These are phyloP conservation scores for Eucalyptus tenuipes DNA, from an alignment of 345 rosid species.

Conservation along the genomic window DNA sequence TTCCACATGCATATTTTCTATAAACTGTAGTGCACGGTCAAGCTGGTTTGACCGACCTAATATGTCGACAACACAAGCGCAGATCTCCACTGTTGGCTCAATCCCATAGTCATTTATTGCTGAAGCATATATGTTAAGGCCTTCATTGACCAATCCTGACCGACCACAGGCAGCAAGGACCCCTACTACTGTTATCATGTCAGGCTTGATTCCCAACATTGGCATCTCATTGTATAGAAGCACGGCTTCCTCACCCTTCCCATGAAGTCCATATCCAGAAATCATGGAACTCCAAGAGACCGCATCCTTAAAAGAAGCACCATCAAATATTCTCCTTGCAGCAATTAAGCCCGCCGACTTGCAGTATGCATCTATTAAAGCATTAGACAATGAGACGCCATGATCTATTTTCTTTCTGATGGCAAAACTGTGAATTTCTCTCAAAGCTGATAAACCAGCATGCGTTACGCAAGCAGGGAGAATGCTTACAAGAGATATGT, in stretches of 20 bases:
- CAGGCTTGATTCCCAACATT: conserved; percentile 32
- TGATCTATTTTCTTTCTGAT: conserved; percentile 20
- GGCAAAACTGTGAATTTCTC: conserved; percentile 53
- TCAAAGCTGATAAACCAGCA: conserved; percentile 32
- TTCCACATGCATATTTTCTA: conserved; percentile 38
- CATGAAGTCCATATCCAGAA: conserved; percentile 59
- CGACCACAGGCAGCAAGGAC: conserved; percentile 57
- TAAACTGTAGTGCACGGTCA: conserved; percentile 35
- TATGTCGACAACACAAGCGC: conserved; percentile 58
- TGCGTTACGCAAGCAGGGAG: conserved; percentile 45
- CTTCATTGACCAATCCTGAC: conserved; percentile 41
- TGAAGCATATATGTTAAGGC: conserved; percentile 28
- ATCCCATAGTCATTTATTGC: conserved; percentile 22
- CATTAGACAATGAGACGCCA: conserved; percentile 38
- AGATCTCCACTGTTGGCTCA: conserved; percentile 43
- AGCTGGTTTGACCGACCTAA: conserved; percentile 50
- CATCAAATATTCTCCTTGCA: conserved; percentile 43
- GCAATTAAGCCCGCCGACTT: conserved; percentile 47
- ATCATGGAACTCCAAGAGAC: conserved; percentile 68
- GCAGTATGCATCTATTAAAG: conserved; percentile 49
- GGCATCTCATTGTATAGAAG: conserved; percentile 35
- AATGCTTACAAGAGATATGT: conserved; percentile 44
- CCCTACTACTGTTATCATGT: conserved; percentile 37
- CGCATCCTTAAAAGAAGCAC: conserved; percentile 22
- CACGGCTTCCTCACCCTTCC: conserved; percentile 57